Evolutionary conservation across 495 filamentous ascomycete genomes (phyloP), one percentile per base, ranked within the genome.

Genomic region (Aspergillus bertholletiae): DNA sequence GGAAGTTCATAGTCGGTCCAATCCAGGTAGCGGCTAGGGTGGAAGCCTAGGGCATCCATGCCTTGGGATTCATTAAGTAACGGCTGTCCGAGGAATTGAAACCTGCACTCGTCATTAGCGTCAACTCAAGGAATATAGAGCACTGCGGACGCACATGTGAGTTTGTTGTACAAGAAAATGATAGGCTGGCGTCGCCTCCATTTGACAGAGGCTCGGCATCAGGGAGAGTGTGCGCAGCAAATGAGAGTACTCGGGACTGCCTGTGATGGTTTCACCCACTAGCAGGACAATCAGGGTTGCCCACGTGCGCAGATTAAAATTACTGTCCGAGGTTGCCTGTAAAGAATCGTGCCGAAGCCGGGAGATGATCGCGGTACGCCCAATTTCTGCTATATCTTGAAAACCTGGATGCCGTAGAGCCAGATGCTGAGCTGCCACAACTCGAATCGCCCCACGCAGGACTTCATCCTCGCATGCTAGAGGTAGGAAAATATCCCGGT

Each of bases 391-490:
- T 20, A 44, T 24, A 2, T 12, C 26, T 43, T 59, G 46, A 15
- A 49, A 37, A 12, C 11, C 7, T 2, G 58, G 56, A 5, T 61
- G 40, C 17, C 46, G 21, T 5, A 53, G 32, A 8, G 55, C 46
- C 44, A 92, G 78, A 56, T 92, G 88, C 49, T 84, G 88, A 58
- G 85, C 83, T 9, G 89, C 84, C 3, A 92, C 78, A 23, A 85
- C 86, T 3, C 90, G 72, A 39, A 93, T 81, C 21, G 88, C 89
- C 61, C 89, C 87, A 85, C 90, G 91, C 7, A 93, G 75, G 9
- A 88, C 84, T 51, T 79, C 75, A 64, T 93, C 83, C 40, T 81
- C 72, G 30, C 87, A 78, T 0, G 89, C 89, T 68, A 92, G 82
- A 9, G 88, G 86, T 7, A 93, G 73, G 52, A 93, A 70, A 67